Evolutionary conservation across 805 yeast genomes (phyloP).

Genomic region (Lachancea thermotolerans): DNA sequence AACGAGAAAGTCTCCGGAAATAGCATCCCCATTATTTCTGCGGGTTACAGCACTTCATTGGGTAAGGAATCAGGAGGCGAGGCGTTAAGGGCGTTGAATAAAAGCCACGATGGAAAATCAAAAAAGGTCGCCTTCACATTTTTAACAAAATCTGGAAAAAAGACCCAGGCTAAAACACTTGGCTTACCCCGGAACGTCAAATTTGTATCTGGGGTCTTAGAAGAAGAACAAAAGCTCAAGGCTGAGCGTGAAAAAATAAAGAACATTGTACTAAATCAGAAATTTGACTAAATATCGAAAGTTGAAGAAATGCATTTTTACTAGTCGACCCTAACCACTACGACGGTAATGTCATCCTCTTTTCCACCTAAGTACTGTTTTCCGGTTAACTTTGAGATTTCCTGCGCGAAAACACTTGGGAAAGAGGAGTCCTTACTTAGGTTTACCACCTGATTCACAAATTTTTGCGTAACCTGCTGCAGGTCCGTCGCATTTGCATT

Average conservation of each 20-base stretch:
- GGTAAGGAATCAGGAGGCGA: not conserved
- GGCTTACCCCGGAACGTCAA: slow-evolving; percentile 47
- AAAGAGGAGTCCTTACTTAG: slow-evolving; percentile 66
- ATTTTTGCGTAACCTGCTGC: slow-evolving; percentile 41
- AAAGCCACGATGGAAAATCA: slow-evolving; percentile 3
- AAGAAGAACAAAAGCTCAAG: slow-evolving; percentile 44
- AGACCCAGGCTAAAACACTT: slow-evolving; percentile 38
- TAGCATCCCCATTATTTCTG: slow-evolving; percentile 21
- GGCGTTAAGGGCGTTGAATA: not conserved
- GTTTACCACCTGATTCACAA: slow-evolving; percentile 61
- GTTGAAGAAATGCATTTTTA: not conserved
- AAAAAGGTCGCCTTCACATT: slow-evolving; percentile 43
- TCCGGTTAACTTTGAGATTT: slow-evolving; percentile 56
- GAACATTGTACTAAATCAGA: slow-evolving; percentile 41
- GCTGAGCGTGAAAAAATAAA: slow-evolving; percentile 53
- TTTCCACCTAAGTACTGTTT: slow-evolving; percentile 82
- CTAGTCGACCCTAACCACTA: slow-evolving; percentile 52
- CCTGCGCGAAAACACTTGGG: slow-evolving; percentile 84
- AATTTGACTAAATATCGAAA: slow-evolving; percentile 26
- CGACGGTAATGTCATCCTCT: slow-evolving; percentile 88
- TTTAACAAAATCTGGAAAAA: slow-evolving; percentile 48
- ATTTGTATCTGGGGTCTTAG: slow-evolving; percentile 46
- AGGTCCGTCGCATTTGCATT: slow-evolving; percentile 32
- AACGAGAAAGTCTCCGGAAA: slow-evolving; percentile 24
- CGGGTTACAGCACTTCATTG: slow-evolving; percentile 6